Conservation (phyloP, 176 grass and related monocot species). For the Zea luxurians region DNA sequence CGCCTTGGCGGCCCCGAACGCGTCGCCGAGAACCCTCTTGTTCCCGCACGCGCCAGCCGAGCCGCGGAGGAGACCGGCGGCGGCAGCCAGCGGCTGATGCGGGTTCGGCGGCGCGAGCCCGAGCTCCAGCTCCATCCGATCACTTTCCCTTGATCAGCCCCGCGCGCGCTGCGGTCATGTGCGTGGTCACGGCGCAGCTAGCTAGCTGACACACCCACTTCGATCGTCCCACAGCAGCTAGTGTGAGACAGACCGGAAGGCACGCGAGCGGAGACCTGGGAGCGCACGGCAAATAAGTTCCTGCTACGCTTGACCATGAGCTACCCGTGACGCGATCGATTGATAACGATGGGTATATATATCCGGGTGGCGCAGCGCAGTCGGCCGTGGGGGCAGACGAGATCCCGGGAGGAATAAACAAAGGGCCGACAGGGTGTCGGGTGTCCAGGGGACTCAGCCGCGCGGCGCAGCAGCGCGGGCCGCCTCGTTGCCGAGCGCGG, state of each 20-base stretch:
- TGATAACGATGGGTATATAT: too few relatives aligned
- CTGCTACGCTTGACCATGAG: neutral
- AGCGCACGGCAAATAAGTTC: neutral
- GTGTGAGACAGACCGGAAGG: neutral
- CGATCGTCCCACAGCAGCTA: neutral
- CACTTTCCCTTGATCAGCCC: neutral
- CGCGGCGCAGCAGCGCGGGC: slow-evolving; percentile 17
- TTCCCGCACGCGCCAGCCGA: slow-evolving; percentile 3
- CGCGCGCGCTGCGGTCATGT: neutral
- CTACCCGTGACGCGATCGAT: neutral
- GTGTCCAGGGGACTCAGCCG: slow-evolving; percentile 34
- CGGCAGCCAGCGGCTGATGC: neutral
- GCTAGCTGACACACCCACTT: neutral
- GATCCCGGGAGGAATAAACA: slow-evolving; percentile 8
- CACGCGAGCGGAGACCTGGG: neutral
- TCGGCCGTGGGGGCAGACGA: neutral
- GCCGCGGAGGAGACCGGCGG: neutral
- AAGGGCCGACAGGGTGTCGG: slow-evolving; percentile 50
- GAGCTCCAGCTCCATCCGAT: slow-evolving; percentile 64
- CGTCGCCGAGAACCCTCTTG: slow-evolving; percentile 36
- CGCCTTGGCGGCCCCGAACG: slow-evolving; percentile 18
- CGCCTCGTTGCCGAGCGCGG: neutral
- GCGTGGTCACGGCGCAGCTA: neutral
- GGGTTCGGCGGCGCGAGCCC: slow-evolving; percentile 51
- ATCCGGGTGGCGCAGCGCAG: neutral